Percentiles rank a stretch among this genome's conserved stretches.
These are phyloP conservation scores for Malus sylvestris DNA, from an alignment of 306 rosid genomes.

Conservation along the genomic window DNA sequence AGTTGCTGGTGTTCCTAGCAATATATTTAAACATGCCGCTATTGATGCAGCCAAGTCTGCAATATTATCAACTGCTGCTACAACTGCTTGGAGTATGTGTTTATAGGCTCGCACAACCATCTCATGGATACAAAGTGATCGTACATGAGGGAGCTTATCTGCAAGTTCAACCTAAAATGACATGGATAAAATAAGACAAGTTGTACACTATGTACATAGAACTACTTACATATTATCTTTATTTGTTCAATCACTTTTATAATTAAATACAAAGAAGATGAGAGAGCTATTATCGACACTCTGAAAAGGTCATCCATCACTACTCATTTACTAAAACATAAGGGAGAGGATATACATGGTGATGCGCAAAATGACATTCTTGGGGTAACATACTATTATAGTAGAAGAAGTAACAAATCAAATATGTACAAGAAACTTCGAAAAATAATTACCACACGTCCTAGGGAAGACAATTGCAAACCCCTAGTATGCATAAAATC, in stretches of 20 bases:
- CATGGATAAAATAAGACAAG: neutral
- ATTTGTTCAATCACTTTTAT: neutral
- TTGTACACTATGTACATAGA: neutral
- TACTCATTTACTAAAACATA: no score
- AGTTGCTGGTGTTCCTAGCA: conserved; percentile 64
- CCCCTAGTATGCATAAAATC: conserved; percentile 99
- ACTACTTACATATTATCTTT: neutral
- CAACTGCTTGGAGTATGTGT: conserved; percentile 85
- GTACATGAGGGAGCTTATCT: conserved; percentile 96
- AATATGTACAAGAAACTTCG: neutral
- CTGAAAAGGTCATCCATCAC: no score
- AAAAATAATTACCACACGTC: conserved; percentile 58
- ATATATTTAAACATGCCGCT: conserved; percentile 78
- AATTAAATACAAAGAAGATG: neutral
- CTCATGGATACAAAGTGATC: conserved; percentile 87
- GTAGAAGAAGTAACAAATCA: neutral
- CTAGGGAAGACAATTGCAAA: conserved; percentile 83
- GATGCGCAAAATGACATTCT: no score
- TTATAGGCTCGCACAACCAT: conserved; percentile 96
- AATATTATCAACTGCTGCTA: conserved; percentile 71
- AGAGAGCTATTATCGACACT: no score
- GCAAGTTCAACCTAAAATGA: conserved; percentile 80
- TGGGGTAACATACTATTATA: neutral
- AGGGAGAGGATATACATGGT: no score
- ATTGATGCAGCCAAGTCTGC: conserved; percentile 74